phyloP scores from a whole-genome alignment of 2,329 filamentous ascomycete species.

The Xylaria sp. region DNA sequence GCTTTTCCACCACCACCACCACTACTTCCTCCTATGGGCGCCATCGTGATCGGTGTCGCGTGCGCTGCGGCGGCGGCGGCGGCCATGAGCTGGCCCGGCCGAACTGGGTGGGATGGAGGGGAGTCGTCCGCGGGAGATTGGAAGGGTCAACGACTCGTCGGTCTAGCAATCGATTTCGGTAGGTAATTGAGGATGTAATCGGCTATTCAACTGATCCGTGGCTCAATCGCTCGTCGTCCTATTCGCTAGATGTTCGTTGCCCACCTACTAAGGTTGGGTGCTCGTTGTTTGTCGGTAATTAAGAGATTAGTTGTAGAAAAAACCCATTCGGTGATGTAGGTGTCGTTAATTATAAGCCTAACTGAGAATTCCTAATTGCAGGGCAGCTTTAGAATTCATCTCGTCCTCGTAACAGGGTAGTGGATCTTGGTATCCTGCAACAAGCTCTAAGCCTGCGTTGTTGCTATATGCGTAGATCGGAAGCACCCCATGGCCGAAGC shows the following conservation, averaged over 20 bases:
- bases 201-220: not conserved
- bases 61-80: slow-evolving; percentile 22
- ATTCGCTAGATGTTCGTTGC: not conserved
- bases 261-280: not conserved
- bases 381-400: not conserved
- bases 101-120: not conserved
- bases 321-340: too few species aligned
- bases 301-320: not conserved
- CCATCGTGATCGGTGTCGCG: slow-evolving; percentile 52
- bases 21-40: slow-evolving; percentile 49
- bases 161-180: not conserved
- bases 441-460: not conserved
- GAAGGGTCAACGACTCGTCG: not conserved
- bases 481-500: slow-evolving; percentile 26
- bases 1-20: slow-evolving; percentile 36
- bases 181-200: not conserved
- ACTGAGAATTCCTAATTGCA: not conserved
- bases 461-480: slow-evolving; percentile 3
- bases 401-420: not conserved
- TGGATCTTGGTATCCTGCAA: not conserved
- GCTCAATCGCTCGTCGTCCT: not conserved
- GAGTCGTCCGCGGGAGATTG: not conserved
- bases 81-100: slow-evolving; percentile 33
- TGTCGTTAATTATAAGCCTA: not conserved
- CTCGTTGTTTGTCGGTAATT: not conserved